Evolutionary conservation across 768 basidiomycete species (phyloP), one percentile per base, ranked within the genome.

Genomic region (Pulveroboletus sp.): DNA sequence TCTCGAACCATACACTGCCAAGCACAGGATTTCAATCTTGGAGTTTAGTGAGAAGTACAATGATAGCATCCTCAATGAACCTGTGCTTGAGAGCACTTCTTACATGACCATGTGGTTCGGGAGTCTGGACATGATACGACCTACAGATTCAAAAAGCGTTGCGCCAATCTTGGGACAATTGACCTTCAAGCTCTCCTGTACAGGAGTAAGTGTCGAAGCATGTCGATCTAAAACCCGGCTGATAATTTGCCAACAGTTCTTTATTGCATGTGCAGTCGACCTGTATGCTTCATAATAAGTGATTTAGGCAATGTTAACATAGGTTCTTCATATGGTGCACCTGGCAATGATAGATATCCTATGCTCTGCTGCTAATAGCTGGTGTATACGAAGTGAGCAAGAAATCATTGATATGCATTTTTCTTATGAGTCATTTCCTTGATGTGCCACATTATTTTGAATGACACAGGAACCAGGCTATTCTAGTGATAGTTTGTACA

Each of bases 41-140:
- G 97, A 99, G 72, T 99, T 97, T 71, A 94, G 88, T 68, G 92
- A 97, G 70, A 86, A 87, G 63, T 99, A 98, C 74, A 97, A 94
- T 68, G 81, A 87, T 35, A 89, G 88, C 12, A 65, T 77, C 31
- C 72, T 98, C 62, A 77, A 82, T 56, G 94, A 95, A 68, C 94
- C 94, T 6, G 80, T 72, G 46, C 80, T 99, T 3, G 95, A 99
- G 95, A 94, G 61, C 98, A 97, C 75, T 97, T 99, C 76, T 67
- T 95, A 52, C 95, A 97, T 68, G 95, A 97, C 65, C 91, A 97
- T 49, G 82, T 93, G 10, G 94, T 99, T 25, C 87, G 95, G 44
- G 95, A 99, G 73, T 92, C 89, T 8, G 94, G 95, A 33, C 94
- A 95, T 67, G 94, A 95, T 67, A 95, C 94, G 43, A 90, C 92